These are phyloP conservation scores for Paraphoma sp. DNA, from an alignment of 2,329 filamentous ascomycete species.

Conservation along the genomic window DNA sequence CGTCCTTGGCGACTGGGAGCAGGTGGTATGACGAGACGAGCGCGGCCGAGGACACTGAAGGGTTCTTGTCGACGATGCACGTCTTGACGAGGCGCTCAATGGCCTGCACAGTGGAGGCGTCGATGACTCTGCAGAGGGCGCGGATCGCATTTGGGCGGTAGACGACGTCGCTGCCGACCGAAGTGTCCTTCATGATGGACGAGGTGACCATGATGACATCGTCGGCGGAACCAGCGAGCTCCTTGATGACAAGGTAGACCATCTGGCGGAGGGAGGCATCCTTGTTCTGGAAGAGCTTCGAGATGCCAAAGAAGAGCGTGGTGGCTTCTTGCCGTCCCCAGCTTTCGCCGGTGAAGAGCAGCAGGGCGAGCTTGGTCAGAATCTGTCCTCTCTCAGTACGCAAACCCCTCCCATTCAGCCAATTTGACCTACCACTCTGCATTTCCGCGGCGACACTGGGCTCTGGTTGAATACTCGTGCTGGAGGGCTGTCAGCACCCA, in stretches of 20 bases:
- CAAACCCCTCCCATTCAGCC: neutral
- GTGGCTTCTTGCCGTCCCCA: slow-evolving; percentile 98
- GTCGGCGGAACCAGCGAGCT: slow-evolving; percentile 91
- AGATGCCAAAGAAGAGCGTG: slow-evolving; percentile 95
- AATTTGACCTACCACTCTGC: slow-evolving; percentile 73
- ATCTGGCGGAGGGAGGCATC: slow-evolving; percentile 97
- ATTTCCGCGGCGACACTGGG: slow-evolving; percentile 95
- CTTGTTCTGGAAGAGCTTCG: slow-evolving; percentile 99
- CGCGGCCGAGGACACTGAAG: slow-evolving; percentile 93
- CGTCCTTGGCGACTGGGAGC: slow-evolving; percentile 92
- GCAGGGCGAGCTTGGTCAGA: slow-evolving; percentile 93
- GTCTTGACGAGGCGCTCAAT: slow-evolving; percentile 99
- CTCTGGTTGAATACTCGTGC: slow-evolving; percentile 98
- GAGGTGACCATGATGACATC: slow-evolving; percentile 99
- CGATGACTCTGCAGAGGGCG: slow-evolving; percentile 91
- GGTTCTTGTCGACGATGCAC: slow-evolving; percentile 98
- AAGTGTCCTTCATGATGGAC: slow-evolving; percentile 99
- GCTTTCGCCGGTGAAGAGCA: slow-evolving; percentile 95
- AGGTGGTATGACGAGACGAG: slow-evolving; percentile 98
- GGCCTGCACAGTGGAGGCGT: slow-evolving; percentile 94
- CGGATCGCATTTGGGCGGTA: slow-evolving; percentile 93
- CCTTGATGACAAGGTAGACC: slow-evolving; percentile 98
- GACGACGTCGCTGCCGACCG: slow-evolving; percentile 84
- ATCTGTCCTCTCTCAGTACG: slow-evolving; percentile 28
- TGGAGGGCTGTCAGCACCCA: slow-evolving; percentile 52